A percentile compares a stretch with the other conserved stretches of the same genome.
Conservation (phyloP, 2,329 filamentous ascomycete genomes). For the Coniochaeta sp. region DNA sequence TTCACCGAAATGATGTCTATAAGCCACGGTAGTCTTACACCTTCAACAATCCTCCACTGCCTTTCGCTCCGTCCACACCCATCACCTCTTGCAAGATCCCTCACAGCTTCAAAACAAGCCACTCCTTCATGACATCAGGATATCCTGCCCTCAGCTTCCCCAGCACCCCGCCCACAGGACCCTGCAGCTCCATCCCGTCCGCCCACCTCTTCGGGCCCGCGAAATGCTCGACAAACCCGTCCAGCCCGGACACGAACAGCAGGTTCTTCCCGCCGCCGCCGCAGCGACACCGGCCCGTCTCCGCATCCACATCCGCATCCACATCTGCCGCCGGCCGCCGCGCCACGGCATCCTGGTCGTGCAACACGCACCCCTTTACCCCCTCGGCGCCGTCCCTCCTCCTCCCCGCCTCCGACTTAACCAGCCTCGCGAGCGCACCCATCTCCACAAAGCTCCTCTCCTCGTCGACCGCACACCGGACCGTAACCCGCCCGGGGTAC, state of each 20-base stretch:
- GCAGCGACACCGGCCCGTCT: slow-evolving; percentile 18
- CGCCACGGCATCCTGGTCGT: slow-evolving; percentile 18
- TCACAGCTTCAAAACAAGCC: slow-evolving; percentile 47
- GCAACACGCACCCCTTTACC: slow-evolving; percentile 13
- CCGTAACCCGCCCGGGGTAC: slow-evolving; percentile 48
- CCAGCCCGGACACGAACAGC: slow-evolving; percentile 82
- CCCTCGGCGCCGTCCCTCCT: background rate
- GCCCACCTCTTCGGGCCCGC: slow-evolving; percentile 76
- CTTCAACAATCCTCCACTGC: background rate
- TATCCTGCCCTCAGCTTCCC: slow-evolving; percentile 47
- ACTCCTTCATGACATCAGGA: slow-evolving; percentile 27
- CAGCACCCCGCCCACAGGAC: slow-evolving; percentile 62
- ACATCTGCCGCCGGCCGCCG: slow-evolving; percentile 18
- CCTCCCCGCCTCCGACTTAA: background rate
- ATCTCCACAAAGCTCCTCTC: slow-evolving; percentile 61
- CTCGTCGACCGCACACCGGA: slow-evolving; percentile 78
- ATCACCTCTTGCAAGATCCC: background rate
- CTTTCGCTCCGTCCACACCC: background rate
- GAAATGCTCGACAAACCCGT: slow-evolving; percentile 77
- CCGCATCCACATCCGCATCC: slow-evolving; percentile 1
- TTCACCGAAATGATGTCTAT: background rate
- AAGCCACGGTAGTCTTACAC: background rate
- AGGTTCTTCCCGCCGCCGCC: slow-evolving; percentile 47
- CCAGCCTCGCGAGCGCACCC: background rate
- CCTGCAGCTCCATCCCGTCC: slow-evolving; percentile 66